These are phyloP conservation scores for Metschnikowia anglica DNA, from an alignment of 805 yeast species.

Conservation along the genomic window DNA sequence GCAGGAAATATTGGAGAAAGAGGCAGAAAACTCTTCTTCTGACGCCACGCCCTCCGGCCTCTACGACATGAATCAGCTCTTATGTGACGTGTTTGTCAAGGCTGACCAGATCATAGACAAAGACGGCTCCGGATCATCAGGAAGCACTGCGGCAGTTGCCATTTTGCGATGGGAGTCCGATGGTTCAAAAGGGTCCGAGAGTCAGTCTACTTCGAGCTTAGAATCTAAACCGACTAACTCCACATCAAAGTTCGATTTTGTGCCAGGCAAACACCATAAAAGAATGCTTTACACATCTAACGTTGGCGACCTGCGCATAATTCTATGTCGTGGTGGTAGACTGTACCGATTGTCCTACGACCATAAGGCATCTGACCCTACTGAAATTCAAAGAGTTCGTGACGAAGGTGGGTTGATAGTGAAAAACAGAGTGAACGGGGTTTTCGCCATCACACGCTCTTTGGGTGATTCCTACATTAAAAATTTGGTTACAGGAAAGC, in stretches of 20 bases:
- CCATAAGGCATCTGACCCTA: slow-evolving; percentile 83
- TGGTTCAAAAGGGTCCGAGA: slow-evolving; percentile 11
- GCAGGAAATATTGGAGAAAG: slow-evolving; percentile 43
- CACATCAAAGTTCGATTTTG: slow-evolving; percentile 42
- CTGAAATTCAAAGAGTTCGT: slow-evolving; percentile 74
- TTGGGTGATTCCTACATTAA: slow-evolving; percentile 94
- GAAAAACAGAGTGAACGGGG: slow-evolving; percentile 92
- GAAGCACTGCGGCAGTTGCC: slow-evolving; percentile 95
- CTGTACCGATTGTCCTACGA: slow-evolving; percentile 86
- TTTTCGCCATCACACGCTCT: slow-evolving; percentile 90
- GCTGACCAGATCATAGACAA: slow-evolving; percentile 70
- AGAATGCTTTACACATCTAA: slow-evolving; percentile 90
- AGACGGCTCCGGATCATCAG: slow-evolving; percentile 70
- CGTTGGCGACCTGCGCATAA: slow-evolving; percentile 90
- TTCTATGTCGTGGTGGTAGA: slow-evolving; percentile 68
- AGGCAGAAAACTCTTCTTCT: slow-evolving; percentile 15
- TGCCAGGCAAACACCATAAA: slow-evolving; percentile 50
- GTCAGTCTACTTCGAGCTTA: slow-evolving; percentile 16
- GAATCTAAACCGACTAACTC: neutral
- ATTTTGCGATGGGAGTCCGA: slow-evolving; percentile 75
- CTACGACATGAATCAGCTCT: slow-evolving; percentile 60
- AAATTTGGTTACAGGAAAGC: slow-evolving; percentile 81
- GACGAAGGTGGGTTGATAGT: slow-evolving; percentile 82
- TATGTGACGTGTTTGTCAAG: slow-evolving; percentile 66
- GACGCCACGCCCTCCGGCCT: slow-evolving; percentile 22